Base-by-base conservation (phyloP, 345 rosid species). In the Citrus cavaleriei region DNA sequence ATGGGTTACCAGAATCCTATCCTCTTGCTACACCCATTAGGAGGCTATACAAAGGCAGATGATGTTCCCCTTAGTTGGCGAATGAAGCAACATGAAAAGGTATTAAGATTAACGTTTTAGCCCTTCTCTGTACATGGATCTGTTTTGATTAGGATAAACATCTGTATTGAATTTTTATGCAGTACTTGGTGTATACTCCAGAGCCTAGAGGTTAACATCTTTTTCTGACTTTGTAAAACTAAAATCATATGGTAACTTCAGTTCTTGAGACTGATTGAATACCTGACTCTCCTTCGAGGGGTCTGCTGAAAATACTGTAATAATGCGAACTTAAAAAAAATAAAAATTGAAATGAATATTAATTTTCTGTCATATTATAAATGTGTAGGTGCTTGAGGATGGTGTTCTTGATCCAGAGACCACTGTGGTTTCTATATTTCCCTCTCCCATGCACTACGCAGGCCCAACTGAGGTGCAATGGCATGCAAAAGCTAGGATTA, bases 401-500 rank as follows among this genome's bases (percentile, higher is more conserved):
- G 99, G 99, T 38, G 94, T 96, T 78, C 99, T 96, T 82, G 99
- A 96, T 90, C 99, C 99, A 46, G 97, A 94, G 83, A 96, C 98
- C 4, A 96, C 99, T 5, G 93, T 96, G 27, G 97, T 96, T 75
- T 96, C 99, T 21, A 94, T 96, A 77, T 96, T 96, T 85, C 99
- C 99, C 4, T 96, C 99, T 65, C 99, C 99, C 14, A 96, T 96
- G 99, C 99, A 91, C 82, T 96, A 96, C 77, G 98, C 97, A 46
- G 99, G 99, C 77, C 99, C 99, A 25, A 96, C 99, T 0, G 99
- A 96, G 90, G 99, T 96, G 80, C 99, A 96, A 82, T 96, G 99
- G 99, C 99, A 96, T 38, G 99, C 99, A 40, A 96, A 96, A 84
- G 97, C 97, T 75, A 89, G 99, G 77, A 94, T 96, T 77, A 96